phyloP scores from a whole-genome alignment of 768 basidiomycete genomes.

The Exidia glandulosa region DNA sequence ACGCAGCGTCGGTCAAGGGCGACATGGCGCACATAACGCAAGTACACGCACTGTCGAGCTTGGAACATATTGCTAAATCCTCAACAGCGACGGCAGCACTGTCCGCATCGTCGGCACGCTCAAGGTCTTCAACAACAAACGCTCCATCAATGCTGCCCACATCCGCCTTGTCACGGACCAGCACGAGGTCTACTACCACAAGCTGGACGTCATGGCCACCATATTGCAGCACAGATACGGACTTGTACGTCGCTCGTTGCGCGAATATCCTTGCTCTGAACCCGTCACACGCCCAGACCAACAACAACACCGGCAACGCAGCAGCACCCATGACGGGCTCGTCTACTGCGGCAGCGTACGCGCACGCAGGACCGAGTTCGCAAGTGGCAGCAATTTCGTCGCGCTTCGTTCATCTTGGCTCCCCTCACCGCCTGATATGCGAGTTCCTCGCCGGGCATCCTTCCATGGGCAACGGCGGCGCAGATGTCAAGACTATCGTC shows the following conservation, averaged over 20 bases:
- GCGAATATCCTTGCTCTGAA: background rate
- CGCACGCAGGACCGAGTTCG: background rate
- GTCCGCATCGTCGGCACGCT: constrained; percentile 73
- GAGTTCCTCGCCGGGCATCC: background rate
- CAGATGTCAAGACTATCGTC: background rate
- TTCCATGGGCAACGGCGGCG: background rate
- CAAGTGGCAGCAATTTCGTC: background rate
- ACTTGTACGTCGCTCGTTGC: background rate
- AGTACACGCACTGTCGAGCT: background rate
- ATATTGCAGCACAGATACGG: background rate
- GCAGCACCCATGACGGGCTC: background rate
- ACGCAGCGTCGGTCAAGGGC: background rate
- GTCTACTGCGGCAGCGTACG: background rate
- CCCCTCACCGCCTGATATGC: background rate
- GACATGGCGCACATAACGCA: background rate
- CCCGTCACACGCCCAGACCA: background rate
- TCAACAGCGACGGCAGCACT: constrained; percentile 56
- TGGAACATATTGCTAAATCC: background rate
- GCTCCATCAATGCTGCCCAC: constrained; percentile 69
- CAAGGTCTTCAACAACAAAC: constrained; percentile 71
- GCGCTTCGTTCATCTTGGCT: background rate
- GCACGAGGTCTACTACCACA: constrained; percentile 76
- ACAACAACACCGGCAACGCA: background rate
- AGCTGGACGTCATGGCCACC: constrained; percentile 49
- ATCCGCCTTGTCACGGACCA: constrained; percentile 58